Conservation (phyloP, 257 asterid species). For the Nicotiana paniculata region DNA sequence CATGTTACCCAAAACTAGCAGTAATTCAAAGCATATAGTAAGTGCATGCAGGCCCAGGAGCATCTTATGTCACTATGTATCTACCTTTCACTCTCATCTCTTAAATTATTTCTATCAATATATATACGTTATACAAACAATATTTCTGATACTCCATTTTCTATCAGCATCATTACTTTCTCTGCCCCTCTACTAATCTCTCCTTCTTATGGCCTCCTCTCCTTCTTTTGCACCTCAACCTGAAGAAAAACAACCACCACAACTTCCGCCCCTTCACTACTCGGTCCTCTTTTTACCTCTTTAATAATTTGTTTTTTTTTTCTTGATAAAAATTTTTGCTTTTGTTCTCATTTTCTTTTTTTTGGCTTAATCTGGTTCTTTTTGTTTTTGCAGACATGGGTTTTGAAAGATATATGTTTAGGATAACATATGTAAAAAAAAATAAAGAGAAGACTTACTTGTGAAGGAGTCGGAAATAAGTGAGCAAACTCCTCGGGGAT, state of each 20-base stretch:
- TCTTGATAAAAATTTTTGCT: background rate
- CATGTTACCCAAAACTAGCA: background rate
- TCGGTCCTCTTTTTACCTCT: conserved; percentile 30
- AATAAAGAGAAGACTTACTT: too few relatives aligned
- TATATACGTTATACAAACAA: too few relatives aligned
- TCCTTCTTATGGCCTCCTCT: conserved; percentile 36
- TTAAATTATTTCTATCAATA: conserved; percentile 3
- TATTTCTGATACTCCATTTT: too few relatives aligned
- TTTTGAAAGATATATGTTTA: conserved; percentile 31
- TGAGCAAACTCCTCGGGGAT: too few relatives aligned
- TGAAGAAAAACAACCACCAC: conserved; percentile 36
- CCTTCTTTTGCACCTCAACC: conserved; percentile 14
- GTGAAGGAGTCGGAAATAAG: too few relatives aligned
- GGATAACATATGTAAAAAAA: too few relatives aligned
- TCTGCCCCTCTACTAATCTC: background rate
- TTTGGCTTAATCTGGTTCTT: background rate
- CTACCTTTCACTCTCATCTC: background rate
- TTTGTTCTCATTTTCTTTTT: background rate
- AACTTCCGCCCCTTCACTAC: conserved; percentile 41
- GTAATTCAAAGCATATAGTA: background rate
- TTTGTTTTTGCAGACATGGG: conserved; percentile 51
- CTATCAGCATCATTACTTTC: background rate
- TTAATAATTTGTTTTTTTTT: background rate
- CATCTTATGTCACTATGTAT: conserved; percentile 6
- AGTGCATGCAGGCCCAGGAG: background rate